Percentiles rank a stretch among this genome's conserved stretches.
Evolutionary conservation across 768 basidiomycete species (phyloP).

Genomic region (Hydnum rufescens): DNA sequence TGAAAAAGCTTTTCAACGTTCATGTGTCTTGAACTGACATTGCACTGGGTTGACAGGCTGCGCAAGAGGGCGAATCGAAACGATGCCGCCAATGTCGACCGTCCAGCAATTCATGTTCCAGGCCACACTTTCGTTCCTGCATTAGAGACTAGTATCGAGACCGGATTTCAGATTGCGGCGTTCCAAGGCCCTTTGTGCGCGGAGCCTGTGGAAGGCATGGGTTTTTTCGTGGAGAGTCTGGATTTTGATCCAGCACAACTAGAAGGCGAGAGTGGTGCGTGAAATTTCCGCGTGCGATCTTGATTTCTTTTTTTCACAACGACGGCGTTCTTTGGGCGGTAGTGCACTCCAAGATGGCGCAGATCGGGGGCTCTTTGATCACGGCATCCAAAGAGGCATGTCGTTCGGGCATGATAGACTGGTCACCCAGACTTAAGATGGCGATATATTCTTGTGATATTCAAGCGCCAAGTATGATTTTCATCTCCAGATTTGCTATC

Average conservation of each 20-base stretch:
- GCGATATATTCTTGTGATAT: slow-evolving; percentile 99
- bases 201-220: slow-evolving; percentile 87
- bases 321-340: neutral
- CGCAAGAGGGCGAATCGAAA: slow-evolving; percentile 7
- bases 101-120: neutral
- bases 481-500: neutral
- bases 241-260: slow-evolving; percentile 38
- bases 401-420: slow-evolving; percentile 75
- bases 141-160: slow-evolving; percentile 71
- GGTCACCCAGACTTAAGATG: slow-evolving; percentile 92
- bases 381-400: slow-evolving; percentile 80
- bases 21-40: no score
- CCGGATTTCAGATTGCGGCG: slow-evolving; percentile 86
- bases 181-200: slow-evolving; percentile 90
- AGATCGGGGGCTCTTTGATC: slow-evolving; percentile 79
- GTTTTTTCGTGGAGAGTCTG: slow-evolving; percentile 69
- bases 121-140: slow-evolving; percentile 18
- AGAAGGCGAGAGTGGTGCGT: slow-evolving; percentile 45
- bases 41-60: slow-evolving; percentile 5
- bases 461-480: slow-evolving; percentile 65
- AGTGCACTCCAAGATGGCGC: slow-evolving; percentile 68
- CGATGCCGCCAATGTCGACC: neutral
- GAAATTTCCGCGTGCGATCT: neutral
- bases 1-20: neutral
- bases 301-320: neutral